These are phyloP conservation scores for Talaromyces piceae DNA, from an alignment of 2,329 filamentous ascomycete genomes.

Conservation along the genomic window DNA sequence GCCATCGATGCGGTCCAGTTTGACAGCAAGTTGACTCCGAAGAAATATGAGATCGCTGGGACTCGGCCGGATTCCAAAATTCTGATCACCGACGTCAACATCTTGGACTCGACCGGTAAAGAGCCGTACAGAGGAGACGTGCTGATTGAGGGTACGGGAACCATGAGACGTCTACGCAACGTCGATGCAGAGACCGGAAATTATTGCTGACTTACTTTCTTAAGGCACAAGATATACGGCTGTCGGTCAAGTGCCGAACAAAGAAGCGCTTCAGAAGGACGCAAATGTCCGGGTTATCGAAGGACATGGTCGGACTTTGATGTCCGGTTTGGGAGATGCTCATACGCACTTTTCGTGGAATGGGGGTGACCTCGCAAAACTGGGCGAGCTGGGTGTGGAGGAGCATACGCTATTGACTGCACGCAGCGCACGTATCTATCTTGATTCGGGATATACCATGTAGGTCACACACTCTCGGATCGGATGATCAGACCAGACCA, in stretches of 20 bases:
- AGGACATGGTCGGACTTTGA: slow-evolving; percentile 40
- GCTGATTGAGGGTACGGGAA: slow-evolving; percentile 27
- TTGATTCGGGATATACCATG: slow-evolving; percentile 47
- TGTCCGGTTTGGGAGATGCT: slow-evolving; percentile 44
- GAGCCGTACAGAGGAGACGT: slow-evolving; percentile 35
- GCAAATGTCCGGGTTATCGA: slow-evolving; percentile 30
- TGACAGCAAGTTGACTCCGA: slow-evolving; percentile 24
- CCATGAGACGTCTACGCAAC: background rate
- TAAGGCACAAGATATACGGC: slow-evolving; percentile 25
- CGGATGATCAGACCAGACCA: background rate
- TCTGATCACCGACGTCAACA: slow-evolving; percentile 14
- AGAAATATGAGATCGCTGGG: slow-evolving; percentile 18
- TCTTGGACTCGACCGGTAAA: slow-evolving; percentile 31
- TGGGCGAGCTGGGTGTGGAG: slow-evolving; percentile 40
- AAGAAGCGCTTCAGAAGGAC: slow-evolving; percentile 22
- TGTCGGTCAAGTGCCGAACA: slow-evolving; percentile 29
- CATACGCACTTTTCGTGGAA: slow-evolving; percentile 47
- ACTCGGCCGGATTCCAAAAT: background rate
- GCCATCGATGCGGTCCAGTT: slow-evolving; percentile 25
- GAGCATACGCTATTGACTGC: slow-evolving; percentile 43
- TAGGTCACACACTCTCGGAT: slow-evolving; percentile 15
- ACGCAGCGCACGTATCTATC: slow-evolving; percentile 36
- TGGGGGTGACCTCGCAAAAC: slow-evolving; percentile 32
- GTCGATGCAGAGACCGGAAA: no score
- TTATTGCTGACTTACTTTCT: background rate